Base-by-base conservation (phyloP, 2,329 filamentous ascomycete genomes). In the Purpureocillium lavendulum region DNA sequence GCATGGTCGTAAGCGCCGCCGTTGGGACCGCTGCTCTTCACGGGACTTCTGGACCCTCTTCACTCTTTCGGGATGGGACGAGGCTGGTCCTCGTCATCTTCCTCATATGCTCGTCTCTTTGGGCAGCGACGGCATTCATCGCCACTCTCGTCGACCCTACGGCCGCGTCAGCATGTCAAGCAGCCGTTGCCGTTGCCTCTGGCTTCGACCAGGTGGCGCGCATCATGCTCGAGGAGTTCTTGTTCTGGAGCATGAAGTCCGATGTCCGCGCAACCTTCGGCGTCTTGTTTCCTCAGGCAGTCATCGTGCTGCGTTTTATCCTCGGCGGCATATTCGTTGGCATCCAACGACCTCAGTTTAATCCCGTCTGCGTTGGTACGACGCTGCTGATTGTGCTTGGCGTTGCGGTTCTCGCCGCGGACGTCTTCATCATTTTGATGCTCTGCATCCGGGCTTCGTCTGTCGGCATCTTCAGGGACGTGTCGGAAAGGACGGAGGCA, bases 11-110 rank as follows among this genome's bases (percentile, higher is more conserved):
- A 49, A 70, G 70, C 52, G 68, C 71, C 39, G 69, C 73, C 24
- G 64, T 66, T 36, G 62, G 62, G 33, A 64, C 66, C 37, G 58
- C 69, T 47, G 59, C 70, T 55, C 60, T 71, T 49, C 58, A 65
- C 44, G 61, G 66, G 45, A 70, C 61, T 52, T 66, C 67, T 48
- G 62, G 72, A 62, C 62, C 66, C 53, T 64, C 64, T 43, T 58
- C 67, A 31, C 57, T 75, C 43, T 65, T 73, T 53, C 66, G 70
- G 58, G 71, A 77, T 61, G 70, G 72, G 62, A 67, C 70, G 73
- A 77, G 75, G 74, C 75, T 79, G 73, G 73, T 69, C 73, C 74
- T 79, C 72, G 60, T 69, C 52, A 57, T 62, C 47, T 77, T 77
- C 54, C 65, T 77, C 51, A 44, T 66, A 18, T 62, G 66, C 41